A percentile compares a stretch with the other conserved stretches of the same genome.
Evolutionary conservation across 2,329 filamentous ascomycete genomes (phyloP).

Genomic region (Hymenoscyphus salicellus): DNA sequence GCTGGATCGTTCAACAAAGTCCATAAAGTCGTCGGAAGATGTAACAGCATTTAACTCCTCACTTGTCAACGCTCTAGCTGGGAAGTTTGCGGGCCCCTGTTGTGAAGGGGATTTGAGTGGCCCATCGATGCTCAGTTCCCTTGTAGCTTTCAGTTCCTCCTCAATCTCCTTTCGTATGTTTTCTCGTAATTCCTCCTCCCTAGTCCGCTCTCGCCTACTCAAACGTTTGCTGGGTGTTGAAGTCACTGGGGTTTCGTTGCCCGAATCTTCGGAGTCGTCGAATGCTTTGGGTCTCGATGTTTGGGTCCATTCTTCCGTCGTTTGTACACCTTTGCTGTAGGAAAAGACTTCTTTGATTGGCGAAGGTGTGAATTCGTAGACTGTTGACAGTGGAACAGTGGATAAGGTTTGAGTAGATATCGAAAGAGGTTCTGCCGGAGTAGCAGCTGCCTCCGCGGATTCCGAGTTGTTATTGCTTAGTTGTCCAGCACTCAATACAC

Average conservation of each 20-base stretch:
- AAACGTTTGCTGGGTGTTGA: conserved; percentile 67
- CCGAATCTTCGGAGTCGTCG: conserved; percentile 62
- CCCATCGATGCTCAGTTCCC: conserved; percentile 56
- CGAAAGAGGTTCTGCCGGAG: conserved; percentile 42
- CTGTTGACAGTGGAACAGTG: conserved; percentile 68
- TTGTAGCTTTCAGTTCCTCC: conserved; percentile 77
- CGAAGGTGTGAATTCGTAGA: conserved; percentile 76
- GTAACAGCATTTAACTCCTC: conserved; percentile 91
- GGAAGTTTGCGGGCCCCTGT: conserved; percentile 59
- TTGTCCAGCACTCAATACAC: conserved; percentile 77
- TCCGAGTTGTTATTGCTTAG: conserved; percentile 73
- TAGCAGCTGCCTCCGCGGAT: conserved; percentile 47
- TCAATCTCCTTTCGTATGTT: conserved; percentile 87
- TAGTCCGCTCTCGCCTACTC: conserved; percentile 74
- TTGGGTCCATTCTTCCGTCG: conserved; percentile 68
- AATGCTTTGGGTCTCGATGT: conserved; percentile 52
- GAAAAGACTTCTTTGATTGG: conserved; percentile 82
- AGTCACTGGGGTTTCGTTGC: conserved; percentile 53
- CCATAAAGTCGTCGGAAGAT: conserved; percentile 86
- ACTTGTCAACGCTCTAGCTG: conserved; percentile 71
- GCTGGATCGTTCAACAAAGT: conserved; percentile 91
- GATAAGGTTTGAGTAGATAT: conserved; percentile 62
- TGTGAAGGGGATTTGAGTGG: conserved; percentile 46
- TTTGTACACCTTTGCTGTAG: conserved; percentile 97
- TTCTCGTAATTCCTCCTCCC: conserved; percentile 84